A percentile compares a stretch with the other conserved stretches of the same genome.
Evolutionary conservation across 2,329 filamentous ascomycete genomes (phyloP).

Genomic region (Sarocladium strictum): DNA sequence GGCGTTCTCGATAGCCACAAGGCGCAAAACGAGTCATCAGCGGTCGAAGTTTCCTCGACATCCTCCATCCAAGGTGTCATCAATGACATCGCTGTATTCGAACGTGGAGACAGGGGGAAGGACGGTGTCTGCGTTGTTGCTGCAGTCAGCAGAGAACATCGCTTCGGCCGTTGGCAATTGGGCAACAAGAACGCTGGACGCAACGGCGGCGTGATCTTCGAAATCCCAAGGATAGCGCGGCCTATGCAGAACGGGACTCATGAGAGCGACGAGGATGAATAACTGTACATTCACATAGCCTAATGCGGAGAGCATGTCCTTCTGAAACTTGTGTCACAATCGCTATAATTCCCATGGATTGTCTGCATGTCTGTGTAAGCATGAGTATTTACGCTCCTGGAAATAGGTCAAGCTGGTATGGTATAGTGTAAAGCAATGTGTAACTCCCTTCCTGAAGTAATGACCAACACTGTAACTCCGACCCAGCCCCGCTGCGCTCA

Average conservation of each 20-base stretch:
- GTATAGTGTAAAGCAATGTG: background rate
- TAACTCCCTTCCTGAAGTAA: background rate
- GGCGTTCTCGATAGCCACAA: conserved; percentile 53
- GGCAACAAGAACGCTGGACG: conserved; percentile 47
- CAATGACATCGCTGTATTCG: conserved; percentile 84
- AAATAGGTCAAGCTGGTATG: no score
- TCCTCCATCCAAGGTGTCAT: conserved; percentile 63
- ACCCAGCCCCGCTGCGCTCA: conserved; percentile 2
- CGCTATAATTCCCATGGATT: background rate
- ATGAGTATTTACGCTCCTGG: no score
- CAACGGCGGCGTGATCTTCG: conserved; percentile 85
- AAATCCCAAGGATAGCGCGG: conserved; percentile 54
- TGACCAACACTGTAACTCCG: conserved; percentile 1
- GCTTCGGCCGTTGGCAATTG: conserved; percentile 76
- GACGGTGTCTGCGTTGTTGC: conserved; percentile 77
- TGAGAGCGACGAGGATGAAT: conserved; percentile 19
- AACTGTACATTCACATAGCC: conserved; percentile 9
- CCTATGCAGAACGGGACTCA: conserved; percentile 18
- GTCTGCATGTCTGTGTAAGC: no score
- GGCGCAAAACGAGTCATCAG: conserved; percentile 14
- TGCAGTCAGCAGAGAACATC: conserved; percentile 81
- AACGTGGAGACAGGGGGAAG: conserved; percentile 70
- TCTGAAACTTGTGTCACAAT: background rate
- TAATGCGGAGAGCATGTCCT: background rate
- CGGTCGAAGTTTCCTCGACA: conserved; percentile 11